Base-by-base conservation (phyloP, 2,329 filamentous ascomycete species). In the Aspergillus puulaauensis region DNA sequence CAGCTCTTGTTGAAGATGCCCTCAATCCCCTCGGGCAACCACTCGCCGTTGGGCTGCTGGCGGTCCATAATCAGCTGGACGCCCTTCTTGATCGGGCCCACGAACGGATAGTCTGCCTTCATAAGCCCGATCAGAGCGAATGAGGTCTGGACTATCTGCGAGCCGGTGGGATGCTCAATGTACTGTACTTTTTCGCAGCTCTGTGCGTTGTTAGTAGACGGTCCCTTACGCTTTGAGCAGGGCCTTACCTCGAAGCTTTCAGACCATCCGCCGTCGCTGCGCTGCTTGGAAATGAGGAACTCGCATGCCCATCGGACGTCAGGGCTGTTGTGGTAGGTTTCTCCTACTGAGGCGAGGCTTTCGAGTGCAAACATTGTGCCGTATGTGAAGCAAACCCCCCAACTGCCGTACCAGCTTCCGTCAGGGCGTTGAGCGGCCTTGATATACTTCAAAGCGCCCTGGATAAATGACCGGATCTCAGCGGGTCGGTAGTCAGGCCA, bases 371-470 rank as follows among this genome's bases (percentile, higher is more conserved):
- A 99, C 92, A 98, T 96, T 63, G 86, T 90, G 0, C 93, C 95
- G 71, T 99, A 99, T 0, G 93, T 97, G 75, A 96, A 99, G 78
- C 95, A 99, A 68, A 99, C 95, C 51, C 91, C 95, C 95, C 95
- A 99, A 71, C 87, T 92, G 46, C 95, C 95, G 71, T 98, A 98
- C 95, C 95, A 99, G 59, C 89, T 90, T n/a, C 95, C 95, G 66
- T 98, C 91, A 0, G 82, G 73, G 2, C 84, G 80, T 75, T 98
- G 95, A 3, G 87, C 84, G 2, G 82, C 82, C 69, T 92, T 90
- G 75, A 99, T 96, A 79, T 92, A 98, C 50, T 81, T 78, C 1
- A 96, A 85, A 0, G 93, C 92, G 37, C 87, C 83, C 19, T 80
- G 77, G 63, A 95, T 88, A 67, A 95, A 91, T 0, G 70, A 71